Evolutionary conservation across 2,329 filamentous ascomycete genomes (phyloP).

Genomic region (Penicillium sp.): DNA sequence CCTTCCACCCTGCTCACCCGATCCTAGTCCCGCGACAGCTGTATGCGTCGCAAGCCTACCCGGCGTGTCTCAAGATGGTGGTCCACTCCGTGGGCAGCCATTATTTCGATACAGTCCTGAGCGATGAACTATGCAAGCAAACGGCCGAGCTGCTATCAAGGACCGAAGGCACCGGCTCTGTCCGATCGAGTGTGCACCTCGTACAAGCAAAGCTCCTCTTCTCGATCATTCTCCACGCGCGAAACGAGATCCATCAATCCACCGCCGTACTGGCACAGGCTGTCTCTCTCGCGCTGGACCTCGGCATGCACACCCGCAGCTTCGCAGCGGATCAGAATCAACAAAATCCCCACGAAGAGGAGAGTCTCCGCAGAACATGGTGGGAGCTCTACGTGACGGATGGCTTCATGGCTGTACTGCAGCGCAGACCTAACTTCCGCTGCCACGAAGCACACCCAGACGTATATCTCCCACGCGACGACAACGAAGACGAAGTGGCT

Average conservation of each 20-base stretch:
- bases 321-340: slow-evolving; percentile 57
- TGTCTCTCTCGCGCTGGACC: slow-evolving; percentile 71
- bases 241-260: slow-evolving; percentile 38
- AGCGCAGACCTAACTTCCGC: slow-evolving; percentile 54
- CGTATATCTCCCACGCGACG: slow-evolving; percentile 78
- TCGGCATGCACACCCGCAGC: slow-evolving; percentile 72
- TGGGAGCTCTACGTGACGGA: slow-evolving; percentile 81
- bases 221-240: slow-evolving; percentile 40
- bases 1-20: slow-evolving; percentile 59
- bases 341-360: slow-evolving; percentile 66
- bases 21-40: slow-evolving; percentile 55
- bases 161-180: slow-evolving; percentile 25
- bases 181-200: slow-evolving; percentile 30
- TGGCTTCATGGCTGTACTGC: slow-evolving; percentile 76
- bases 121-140: slow-evolving; percentile 28
- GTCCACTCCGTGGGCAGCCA: slow-evolving; percentile 61
- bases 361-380: slow-evolving; percentile 86
- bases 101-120: slow-evolving; percentile 44
- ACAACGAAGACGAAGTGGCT: slow-evolving; percentile 57
- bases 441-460: slow-evolving; percentile 72
- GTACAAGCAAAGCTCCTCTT: slow-evolving; percentile 45
- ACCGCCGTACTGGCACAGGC: slow-evolving; percentile 60
- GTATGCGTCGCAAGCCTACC: slow-evolving; percentile 47
- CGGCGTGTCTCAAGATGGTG: slow-evolving; percentile 53
- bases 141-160: slow-evolving; percentile 7